phyloP scores from a whole-genome alignment of 495 filamentous ascomycete species.

The Neurospora tetraspora region DNA sequence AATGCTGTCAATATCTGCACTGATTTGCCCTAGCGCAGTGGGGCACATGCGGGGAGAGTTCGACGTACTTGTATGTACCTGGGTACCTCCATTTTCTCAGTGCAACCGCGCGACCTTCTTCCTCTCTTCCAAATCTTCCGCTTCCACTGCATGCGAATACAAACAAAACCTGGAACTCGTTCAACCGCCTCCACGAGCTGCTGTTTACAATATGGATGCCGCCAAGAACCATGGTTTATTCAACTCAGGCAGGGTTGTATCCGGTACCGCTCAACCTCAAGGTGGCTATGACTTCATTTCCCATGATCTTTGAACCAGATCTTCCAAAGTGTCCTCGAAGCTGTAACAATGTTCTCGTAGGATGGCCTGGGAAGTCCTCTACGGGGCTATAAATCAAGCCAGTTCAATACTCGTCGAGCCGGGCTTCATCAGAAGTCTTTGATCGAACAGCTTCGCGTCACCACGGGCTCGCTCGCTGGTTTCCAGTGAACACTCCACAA shows the following conservation, averaged over 20 bases:
- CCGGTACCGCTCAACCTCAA: not conserved
- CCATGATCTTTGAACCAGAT: not conserved
- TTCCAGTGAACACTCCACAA: not conserved
- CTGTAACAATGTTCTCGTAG: not conserved
- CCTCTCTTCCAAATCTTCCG: not conserved
- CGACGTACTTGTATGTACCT: not conserved
- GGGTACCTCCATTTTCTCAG: not conserved
- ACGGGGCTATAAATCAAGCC: not conserved
- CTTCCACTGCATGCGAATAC: not conserved
- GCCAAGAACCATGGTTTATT: not conserved
- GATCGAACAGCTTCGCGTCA: not conserved
- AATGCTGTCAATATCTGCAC: not conserved
- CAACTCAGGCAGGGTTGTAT: not conserved
- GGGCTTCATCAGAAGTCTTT: not conserved
- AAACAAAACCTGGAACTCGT: not conserved
- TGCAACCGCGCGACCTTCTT: not conserved
- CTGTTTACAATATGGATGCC: not conserved
- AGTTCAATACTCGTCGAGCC: not conserved
- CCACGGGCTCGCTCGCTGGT: not conserved
- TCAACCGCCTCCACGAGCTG: not conserved
- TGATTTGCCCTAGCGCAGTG: not conserved
- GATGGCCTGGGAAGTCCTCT: not conserved
- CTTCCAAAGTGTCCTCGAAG: not conserved
- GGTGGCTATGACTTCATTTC: not conserved
- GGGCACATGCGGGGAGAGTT: not conserved